Conservation (phyloP, 2,329 filamentous ascomycete genomes). For the Ophiostoma himal-ulmi region DNA sequence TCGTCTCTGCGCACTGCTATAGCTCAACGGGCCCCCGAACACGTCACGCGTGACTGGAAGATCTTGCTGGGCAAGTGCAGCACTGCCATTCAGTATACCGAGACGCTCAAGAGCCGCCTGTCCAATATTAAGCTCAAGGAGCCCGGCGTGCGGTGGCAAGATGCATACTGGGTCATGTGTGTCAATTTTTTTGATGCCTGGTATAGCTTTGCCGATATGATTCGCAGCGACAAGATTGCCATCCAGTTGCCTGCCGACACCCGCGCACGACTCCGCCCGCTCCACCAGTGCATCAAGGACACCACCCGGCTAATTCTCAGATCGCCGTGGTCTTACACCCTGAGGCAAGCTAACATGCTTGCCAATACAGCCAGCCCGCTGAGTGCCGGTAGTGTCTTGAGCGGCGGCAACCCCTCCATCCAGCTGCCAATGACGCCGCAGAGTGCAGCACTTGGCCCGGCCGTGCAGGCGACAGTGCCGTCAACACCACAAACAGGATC, state of each 20-base stretch:
- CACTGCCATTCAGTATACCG: slow-evolving; percentile 64
- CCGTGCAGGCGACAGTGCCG: slow-evolving; percentile 82
- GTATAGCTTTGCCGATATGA: slow-evolving; percentile 57
- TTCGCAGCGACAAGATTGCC: slow-evolving; percentile 51
- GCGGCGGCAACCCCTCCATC: slow-evolving; percentile 24
- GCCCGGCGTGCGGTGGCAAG: slow-evolving; percentile 62
- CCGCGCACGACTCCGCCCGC: slow-evolving; percentile 66
- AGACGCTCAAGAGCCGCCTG: slow-evolving; percentile 65
- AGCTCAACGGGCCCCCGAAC: slow-evolving; percentile 53
- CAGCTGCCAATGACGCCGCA: slow-evolving; percentile 76
- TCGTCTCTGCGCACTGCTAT: slow-evolving; percentile 59
- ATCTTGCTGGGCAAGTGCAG: slow-evolving; percentile 66
- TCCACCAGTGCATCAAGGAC: slow-evolving; percentile 79
- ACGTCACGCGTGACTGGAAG: slow-evolving; percentile 60
- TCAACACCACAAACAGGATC: slow-evolving; percentile 58
- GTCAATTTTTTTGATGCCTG: slow-evolving; percentile 68
- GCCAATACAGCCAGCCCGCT: slow-evolving; percentile 28
- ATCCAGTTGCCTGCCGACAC: slow-evolving; percentile 59
- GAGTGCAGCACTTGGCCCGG: slow-evolving; percentile 81
- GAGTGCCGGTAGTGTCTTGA: slow-evolving; percentile 15
- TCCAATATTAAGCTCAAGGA: slow-evolving; percentile 81
- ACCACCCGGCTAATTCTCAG: slow-evolving; percentile 64
- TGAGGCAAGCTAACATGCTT: slow-evolving; percentile 32
- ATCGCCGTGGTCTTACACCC: slow-evolving; percentile 50
- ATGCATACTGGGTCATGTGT: slow-evolving; percentile 62